Base-by-base conservation (phyloP, 2,329 filamentous ascomycete species). In the Helminthosporium solani region DNA sequence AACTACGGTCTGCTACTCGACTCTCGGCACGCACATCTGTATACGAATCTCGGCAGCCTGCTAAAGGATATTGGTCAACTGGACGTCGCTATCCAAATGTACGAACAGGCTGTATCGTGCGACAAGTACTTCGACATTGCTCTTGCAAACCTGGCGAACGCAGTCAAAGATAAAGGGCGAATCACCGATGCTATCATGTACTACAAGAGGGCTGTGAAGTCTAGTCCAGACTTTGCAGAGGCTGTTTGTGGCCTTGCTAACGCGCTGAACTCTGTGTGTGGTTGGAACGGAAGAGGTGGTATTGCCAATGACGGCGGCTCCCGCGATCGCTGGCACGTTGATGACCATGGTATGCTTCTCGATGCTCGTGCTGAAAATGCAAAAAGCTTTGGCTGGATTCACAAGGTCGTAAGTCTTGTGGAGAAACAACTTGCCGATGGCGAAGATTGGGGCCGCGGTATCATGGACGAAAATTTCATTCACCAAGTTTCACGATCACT, bases 101-200 rank as follows among this genome's bases (percentile, higher is more conserved):
- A 99, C 64, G 90, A 97, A 71, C 85, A 90, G 56, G 94, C 94
- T 9, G 94, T 99, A 12, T 80, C 82, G 2, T 97, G 91, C 65
- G 94, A 99, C 68, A 84, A 84, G n/a, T 88, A 85, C 19, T 99
- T 99, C 62, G 94, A 99, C 63, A 99, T 99, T 62, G 94, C 94
- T 27, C 75, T 99, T 44, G 95, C 94, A 3, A 99, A 99, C 62
- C 78, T 99, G 18, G 94, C 94, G 44, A 99, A 99, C 67, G 94
- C 94, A 7, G 91, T 99, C 56, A 99, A 99, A 70, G 94, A 99
- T 67, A 90, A 95, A 58, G 94, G 94, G 2, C 84, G 88, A 34
- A 89, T 97, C 56, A 87, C 84, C 46, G 94, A 99, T 66, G 94
- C 94, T 1, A 97, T 99, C 49, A 74, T 76, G 20, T 97, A 95